Conservation (phyloP, 148 eudicot species). For the Persicaria maculosa region DNA sequence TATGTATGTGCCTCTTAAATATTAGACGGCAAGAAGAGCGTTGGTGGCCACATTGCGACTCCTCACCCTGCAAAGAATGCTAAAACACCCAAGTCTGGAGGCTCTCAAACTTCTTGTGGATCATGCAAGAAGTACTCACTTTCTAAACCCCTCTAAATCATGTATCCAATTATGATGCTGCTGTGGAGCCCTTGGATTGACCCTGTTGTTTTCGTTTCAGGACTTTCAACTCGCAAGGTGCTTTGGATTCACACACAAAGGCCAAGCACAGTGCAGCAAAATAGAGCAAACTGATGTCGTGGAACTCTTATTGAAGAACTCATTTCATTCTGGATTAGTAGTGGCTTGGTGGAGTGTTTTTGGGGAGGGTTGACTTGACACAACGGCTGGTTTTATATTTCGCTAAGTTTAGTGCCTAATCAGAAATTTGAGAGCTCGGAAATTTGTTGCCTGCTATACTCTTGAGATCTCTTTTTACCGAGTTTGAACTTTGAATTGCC, state of each 20-base stretch:
- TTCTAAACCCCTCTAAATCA: neutral
- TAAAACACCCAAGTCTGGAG: conserved; percentile 8
- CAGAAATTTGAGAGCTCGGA: too few relatives aligned
- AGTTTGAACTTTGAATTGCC: too few relatives aligned
- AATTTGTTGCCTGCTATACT: too few relatives aligned
- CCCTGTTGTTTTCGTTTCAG: neutral
- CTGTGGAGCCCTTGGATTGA: neutral
- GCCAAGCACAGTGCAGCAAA: conserved; percentile 12
- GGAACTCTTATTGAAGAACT: too few relatives aligned
- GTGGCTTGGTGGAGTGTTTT: neutral
- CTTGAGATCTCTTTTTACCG: too few relatives aligned
- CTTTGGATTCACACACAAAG: conserved; percentile 11
- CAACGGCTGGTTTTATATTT: too few relatives aligned
- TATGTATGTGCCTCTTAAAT: neutral
- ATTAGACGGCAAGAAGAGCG: conserved; percentile 1
- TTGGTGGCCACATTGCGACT: neutral
- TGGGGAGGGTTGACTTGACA: neutral
- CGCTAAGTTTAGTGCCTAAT: too few relatives aligned
- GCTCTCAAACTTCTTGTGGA: neutral
- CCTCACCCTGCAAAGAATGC: conserved; percentile 14
- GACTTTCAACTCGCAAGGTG: neutral
- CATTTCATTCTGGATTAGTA: too few relatives aligned
- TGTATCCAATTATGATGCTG: too few relatives aligned
- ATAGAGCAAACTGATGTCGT: neutral
- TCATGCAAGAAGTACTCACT: neutral